Base-by-base conservation (phyloP, 2,329 filamentous ascomycete genomes). In the Fusarium sambucinum region DNA sequence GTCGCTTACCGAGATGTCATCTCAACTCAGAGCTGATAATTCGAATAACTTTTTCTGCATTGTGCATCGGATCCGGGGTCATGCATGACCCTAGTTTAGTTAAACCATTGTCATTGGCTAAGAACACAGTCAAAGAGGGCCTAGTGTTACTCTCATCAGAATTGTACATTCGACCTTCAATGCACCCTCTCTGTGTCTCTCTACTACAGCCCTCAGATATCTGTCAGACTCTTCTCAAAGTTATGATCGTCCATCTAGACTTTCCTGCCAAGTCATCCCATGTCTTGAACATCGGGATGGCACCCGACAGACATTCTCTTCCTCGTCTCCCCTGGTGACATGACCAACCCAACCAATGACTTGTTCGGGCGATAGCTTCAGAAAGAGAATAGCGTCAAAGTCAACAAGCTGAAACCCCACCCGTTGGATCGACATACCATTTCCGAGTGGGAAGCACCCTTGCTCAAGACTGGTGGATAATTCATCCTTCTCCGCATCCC, bases 401-500 rank as follows among this genome's bases (percentile, higher is more conserved):
- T 12, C 23, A 29, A 6, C 19, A 9, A 60, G 54, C 53, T 59
- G 57, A 44, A 59, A 59, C 57, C 54, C 53, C 57, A 25, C 57
- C 33, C 33, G 42, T 51, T 52, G 45, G 21, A 41, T 41, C 27
- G 17, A 35, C 29, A 41, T 5, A 11, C 44, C 27, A 51, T 50
- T 17, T 40, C 35, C 21, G 17, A 56, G 35, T 17, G 41, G 44
- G 54, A 38, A 30, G 16, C 17, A 50, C 14, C 53, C 54, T 41
- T 42, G 35, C 7, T 19, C 21, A 19, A 4, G 14, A 59, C 45
- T 59, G 54, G 57, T 58, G 57, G 54, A 48, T 21, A 25, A 51
- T 59, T 21, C 23, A 9, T 10, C 35, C 12, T 42, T 51, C 57
- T 59, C 54, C 44, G 25, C 30, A 42, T 51, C 42, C 33, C 47